Evolutionary conservation across 225 moss, liverwort and hornwort genomes (phyloP), one percentile per base, ranked within the genome.

Genomic region (Antitrichia curtipendula): DNA sequence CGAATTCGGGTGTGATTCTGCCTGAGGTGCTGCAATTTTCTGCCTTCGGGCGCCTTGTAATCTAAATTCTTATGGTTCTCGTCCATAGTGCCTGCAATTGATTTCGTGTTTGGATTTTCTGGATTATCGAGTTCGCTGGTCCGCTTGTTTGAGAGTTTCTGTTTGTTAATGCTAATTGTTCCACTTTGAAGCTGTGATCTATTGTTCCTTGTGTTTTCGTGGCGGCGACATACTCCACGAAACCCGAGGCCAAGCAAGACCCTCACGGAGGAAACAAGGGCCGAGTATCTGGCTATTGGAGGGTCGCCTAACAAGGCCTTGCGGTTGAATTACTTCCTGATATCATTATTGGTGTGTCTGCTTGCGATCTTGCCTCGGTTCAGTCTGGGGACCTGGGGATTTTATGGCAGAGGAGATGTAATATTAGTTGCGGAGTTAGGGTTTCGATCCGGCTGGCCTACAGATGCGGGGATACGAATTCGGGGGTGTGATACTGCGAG

Each of bases 311-410:
- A 96, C 78, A 92, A 91, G 90, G 92, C 95, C 36, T 56, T 96
- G 62, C 68, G 84, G 31, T 95, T 94, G 36, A 96, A 96, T 85
- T 98, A 95, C 85, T 95, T 95, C 86, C 93, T 98, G 53, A 97
- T 36, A 95, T 96, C 34, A 98, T 98, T 7, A 86, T 98, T 66
- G 94, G 87, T 31, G 83, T 98, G 47, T 95, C 92, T 60, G 65
- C 94, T 98, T 50, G 95, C 91, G 27, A 50, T 97, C 20, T 47
- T 98, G 66, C 45, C 71, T 95, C 94, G 28, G 28, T 95, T 92
- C 82, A 89, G 87, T 64, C 87, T 93, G 36, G 87, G 92, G 4
- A 93, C 22, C 92, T 91, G 34, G 68, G 63, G 83, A 27, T 60
- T 82, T 50, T 56, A 21, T 66, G 31, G 32, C 34, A 50, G 43